Evolutionary conservation across 306 rosid genomes (phyloP).

Genomic region (Vigna nakashimae): DNA sequence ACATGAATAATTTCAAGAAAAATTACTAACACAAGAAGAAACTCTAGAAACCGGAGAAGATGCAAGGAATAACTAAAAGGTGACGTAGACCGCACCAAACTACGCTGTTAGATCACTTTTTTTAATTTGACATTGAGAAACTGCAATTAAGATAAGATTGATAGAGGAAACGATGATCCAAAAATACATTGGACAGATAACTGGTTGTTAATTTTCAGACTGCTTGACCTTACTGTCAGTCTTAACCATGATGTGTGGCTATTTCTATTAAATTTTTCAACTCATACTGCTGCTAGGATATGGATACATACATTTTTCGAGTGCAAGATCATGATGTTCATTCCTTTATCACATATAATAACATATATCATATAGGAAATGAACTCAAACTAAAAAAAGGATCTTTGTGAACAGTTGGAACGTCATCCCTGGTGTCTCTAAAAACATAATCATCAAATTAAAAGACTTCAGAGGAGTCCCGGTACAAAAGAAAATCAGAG

Average conservation of each 20-base stretch:
- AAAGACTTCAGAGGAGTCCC: conserved; percentile 8
- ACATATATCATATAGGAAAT: conserved; percentile 14
- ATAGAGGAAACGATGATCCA: neutral
- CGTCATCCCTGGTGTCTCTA: conserved; percentile 4
- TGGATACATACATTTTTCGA: neutral
- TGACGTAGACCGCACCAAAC: conserved; percentile 12
- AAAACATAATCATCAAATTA: conserved; percentile 32
- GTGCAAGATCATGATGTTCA: conserved; percentile 4
- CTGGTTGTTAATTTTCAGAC: neutral
- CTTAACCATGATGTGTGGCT: neutral
- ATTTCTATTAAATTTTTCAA: neutral
- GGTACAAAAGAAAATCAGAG: conserved; percentile 22
- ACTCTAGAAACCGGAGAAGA: conserved; percentile 3
- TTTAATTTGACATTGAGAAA: conserved; percentile 1
- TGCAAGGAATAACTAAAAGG: neutral
- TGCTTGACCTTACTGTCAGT: neutral
- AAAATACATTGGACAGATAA: conserved; percentile 11
- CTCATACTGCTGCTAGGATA: neutral
- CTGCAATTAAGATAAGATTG: neutral
- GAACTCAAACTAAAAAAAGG: conserved; percentile 33
- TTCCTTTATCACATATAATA: neutral
- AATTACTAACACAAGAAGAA: neutral
- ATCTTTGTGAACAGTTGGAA: conserved; percentile 9
- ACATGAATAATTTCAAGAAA: neutral
- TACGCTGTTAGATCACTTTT: neutral